Base-by-base conservation (phyloP, 2,329 filamentous ascomycete genomes). In the Colletotrichum filicis region DNA sequence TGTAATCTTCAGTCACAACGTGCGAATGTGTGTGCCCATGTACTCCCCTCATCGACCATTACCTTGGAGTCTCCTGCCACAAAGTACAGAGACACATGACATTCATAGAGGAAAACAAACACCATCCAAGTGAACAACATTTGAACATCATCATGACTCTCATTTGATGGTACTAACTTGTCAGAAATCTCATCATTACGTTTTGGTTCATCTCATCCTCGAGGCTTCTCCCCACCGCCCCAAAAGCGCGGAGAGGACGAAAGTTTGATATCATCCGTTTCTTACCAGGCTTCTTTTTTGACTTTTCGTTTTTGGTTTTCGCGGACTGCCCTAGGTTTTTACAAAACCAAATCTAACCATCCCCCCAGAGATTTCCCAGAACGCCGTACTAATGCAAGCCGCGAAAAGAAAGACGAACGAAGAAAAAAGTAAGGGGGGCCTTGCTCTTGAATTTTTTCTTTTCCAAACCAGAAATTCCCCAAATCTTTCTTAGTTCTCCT, bases 311-410 rank as follows among this genome's bases (percentile, higher is more conserved):
- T 68, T 56, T 73, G 53, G 37, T 46, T 68, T 72, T 68, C 69
- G 69, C 73, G 69, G 69, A 71, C 66, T 71, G 71, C 71, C 73
- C 70, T 74, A 74, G 71, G 71, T 74, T 74, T 73, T 73, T 65
- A 69, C 32, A 71, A 67, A 73, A 74, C 62, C 70, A 65, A 73
- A 74, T 73, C 70, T 73, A 74, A 74, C 58, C 70, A 73, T 73
- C 73, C 70, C 70, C 70, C 70, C 70, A 63, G 63, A 74, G 69
- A 69, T 74, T 73, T 74, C 80, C 79, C 76, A 81, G 74, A 80
- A 84, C 82, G 82, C 82, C 82, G 79, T 81, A 84, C 81, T 78
- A 64, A 83, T 84, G 82, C 82, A 83, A 84, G 81, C 81, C 81
- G 77, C 81, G 79, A 82, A 79, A 79, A 75, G 67, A 74, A 73